Evolutionary conservation across 371 early-diverging fungal species (phyloP).

Genomic region (Chytridium lagenaria): DNA sequence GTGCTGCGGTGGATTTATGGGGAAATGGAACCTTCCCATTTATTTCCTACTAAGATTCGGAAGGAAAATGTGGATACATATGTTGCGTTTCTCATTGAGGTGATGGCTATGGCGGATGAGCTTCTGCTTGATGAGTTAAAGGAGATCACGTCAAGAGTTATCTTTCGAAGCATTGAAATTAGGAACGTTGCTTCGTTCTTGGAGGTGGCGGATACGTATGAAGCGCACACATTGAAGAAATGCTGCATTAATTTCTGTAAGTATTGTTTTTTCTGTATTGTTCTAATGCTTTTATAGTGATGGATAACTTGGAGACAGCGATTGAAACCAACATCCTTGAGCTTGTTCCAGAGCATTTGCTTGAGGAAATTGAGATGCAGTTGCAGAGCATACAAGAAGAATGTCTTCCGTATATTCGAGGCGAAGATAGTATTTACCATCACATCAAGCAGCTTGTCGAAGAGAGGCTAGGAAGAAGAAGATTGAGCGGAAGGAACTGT

Average conservation of each 20-base stretch:
- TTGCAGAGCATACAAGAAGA: conserved; percentile 46
- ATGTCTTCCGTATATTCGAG: conserved; percentile 49
- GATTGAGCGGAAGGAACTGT: neutral
- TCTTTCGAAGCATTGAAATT: conserved; percentile 59
- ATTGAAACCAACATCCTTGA: conserved; percentile 58
- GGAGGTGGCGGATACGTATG: conserved; percentile 63
- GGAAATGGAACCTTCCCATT: conserved; percentile 52
- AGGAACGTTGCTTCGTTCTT: conserved; percentile 60
- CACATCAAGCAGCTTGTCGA: neutral
- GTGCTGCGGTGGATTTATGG: conserved; percentile 64
- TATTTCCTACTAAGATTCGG: conserved; percentile 24
- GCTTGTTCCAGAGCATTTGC: conserved; percentile 41
- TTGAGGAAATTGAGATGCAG: conserved; percentile 43
- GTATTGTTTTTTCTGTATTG: conserved; percentile 24
- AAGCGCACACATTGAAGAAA: conserved; percentile 57
- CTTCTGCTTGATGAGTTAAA: conserved; percentile 66
- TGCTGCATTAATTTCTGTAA: conserved; percentile 63
- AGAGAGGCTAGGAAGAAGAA: neutral
- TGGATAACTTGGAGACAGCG: conserved; percentile 66
- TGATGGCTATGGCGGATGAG: conserved; percentile 70
- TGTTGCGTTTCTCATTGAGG: conserved; percentile 58
- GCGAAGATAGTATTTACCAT: conserved; percentile 35
- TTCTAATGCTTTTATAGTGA: conserved; percentile 38
- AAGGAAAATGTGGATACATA: neutral
- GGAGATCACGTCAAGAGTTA: conserved; percentile 56